These are phyloP conservation scores for Crucibulum cyathiforme DNA, from an alignment of 1,284 basidiomycete species.

Conservation along the genomic window DNA sequence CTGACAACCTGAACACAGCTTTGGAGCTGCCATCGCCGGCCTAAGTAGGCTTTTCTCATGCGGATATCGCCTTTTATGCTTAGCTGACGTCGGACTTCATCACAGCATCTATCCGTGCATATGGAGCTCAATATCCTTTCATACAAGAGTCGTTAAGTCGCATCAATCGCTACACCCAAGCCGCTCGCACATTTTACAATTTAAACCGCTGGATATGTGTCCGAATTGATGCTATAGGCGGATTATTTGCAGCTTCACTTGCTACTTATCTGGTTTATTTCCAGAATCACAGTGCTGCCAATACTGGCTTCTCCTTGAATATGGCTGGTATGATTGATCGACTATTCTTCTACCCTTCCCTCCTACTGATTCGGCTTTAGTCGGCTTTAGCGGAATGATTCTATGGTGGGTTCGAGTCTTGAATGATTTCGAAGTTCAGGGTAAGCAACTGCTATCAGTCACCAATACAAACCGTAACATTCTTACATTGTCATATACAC, in stretches of 20 bases:
- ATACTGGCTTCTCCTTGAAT: conserved; percentile 62
- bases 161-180: conserved; percentile 55
- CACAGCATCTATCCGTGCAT: conserved; percentile 67
- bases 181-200: conserved; percentile 57
- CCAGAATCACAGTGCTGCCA: conserved; percentile 45
- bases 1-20: conserved; percentile 32
- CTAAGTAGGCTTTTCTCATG: conserved; percentile 49
- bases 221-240: conserved; percentile 57
- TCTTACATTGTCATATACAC: not conserved
- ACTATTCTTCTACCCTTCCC: not conserved
- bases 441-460: conserved; percentile 27
- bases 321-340: conserved; percentile 37
- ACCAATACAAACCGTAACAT: not conserved
- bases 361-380: conserved; percentile 13
- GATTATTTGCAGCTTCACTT: conserved; percentile 56
- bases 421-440: conserved; percentile 69
- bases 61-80: not conserved
- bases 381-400: conserved; percentile 61
- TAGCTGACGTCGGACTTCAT: not conserved
- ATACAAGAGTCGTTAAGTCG: conserved; percentile 48
- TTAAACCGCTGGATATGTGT: conserved; percentile 66
- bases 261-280: conserved; percentile 61
- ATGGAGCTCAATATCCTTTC: conserved; percentile 57
- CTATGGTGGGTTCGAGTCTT: conserved; percentile 57
- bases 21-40: conserved; percentile 72